Conservation (phyloP, 2,329 filamentous ascomycete species). For the Fusarium tanahbumbuense region DNA sequence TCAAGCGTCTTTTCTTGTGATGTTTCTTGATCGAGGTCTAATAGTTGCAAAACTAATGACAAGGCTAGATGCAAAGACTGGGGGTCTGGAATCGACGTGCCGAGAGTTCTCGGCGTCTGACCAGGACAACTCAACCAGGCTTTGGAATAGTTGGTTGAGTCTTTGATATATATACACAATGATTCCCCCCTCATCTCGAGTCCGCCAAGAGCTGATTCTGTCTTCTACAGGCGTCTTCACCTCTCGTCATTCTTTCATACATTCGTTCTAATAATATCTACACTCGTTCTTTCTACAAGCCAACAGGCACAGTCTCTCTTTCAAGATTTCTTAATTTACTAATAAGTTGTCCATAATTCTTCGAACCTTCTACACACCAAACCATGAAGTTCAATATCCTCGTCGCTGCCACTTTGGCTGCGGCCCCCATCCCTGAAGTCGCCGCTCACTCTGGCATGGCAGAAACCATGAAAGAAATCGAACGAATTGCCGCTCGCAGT, state of each 20-base stretch:
- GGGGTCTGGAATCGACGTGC: constrained; percentile 30
- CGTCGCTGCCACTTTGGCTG: constrained; percentile 38
- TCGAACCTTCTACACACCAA: neutral
- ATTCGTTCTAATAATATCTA: constrained; percentile 11
- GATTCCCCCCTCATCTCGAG: neutral
- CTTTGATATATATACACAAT: constrained; percentile 20
- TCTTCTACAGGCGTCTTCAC: constrained; percentile 22
- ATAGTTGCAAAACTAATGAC: constrained; percentile 5
- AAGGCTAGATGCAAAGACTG: constrained; percentile 16
- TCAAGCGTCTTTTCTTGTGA: constrained; percentile 5
- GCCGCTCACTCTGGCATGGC: constrained; percentile 41
- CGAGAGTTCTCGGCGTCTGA: constrained; percentile 31
- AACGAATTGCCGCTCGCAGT: constrained; percentile 33
- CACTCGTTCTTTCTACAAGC: constrained; percentile 4
- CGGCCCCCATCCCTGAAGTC: constrained; percentile 30
- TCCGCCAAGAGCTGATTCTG: constrained; percentile 1
- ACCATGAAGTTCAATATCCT: constrained; percentile 47
- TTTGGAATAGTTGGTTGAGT: neutral
- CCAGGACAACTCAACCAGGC: neutral
- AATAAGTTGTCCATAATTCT: neutral
- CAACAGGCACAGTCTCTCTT: constrained; percentile 6
- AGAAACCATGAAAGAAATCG: constrained; percentile 39
- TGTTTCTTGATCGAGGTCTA: constrained; percentile 5
- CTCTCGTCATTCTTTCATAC: constrained; percentile 16
- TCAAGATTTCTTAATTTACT: constrained; percentile 9